Base-by-base conservation (phyloP, 75 land plant species). In the Sequoia sempervirens region DNA sequence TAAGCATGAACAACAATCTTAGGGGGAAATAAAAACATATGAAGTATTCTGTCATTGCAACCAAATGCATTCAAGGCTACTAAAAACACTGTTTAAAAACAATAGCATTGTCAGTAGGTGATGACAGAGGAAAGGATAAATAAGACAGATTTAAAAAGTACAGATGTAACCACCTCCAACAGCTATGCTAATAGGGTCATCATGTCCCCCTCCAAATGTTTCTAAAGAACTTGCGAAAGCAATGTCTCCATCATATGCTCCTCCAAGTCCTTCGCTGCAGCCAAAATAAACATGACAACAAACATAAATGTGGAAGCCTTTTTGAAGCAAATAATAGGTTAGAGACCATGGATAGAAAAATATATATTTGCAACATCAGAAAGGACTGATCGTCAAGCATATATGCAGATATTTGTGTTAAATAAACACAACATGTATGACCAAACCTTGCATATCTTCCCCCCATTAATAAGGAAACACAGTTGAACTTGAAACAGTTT, bases 161-260 rank as follows among this genome's bases (percentile, higher is more conserved):
- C 20, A 83, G 85, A 69, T 46, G 58, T 9, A 68, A 38, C 32
- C 58, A 97, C 99, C 99, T 94, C 99, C 99, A 79, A 98, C 92
- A 80, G 99, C 96, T 30, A 96, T 88, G 75, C 99, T 94, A n/a
- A 92, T 82, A 47, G 95, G 97, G 88, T 96, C 99, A 90, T 98
- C 99, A 75, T 87, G 89, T 54, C 99, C 99, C 84, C 95, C 98
- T 40, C 99, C 95, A 90, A 98, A 98, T 64, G 90, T 90, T 87
- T 98, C 99, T 83, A 98, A 82, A 14, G 94, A 87, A 89, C 91
- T 97, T 61, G 99, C 99, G 91, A 98, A 96, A 20, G 85, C 84
- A 75, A 85, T 90, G 79, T 96, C 99, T 14, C 95, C 97, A 85
- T 89, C 91, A 88, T 87, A 96, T 30, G 95, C 91, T 83, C 91